Conservation (phyloP, 75 land plant species). For the Selaginella tamariscina region DNA sequence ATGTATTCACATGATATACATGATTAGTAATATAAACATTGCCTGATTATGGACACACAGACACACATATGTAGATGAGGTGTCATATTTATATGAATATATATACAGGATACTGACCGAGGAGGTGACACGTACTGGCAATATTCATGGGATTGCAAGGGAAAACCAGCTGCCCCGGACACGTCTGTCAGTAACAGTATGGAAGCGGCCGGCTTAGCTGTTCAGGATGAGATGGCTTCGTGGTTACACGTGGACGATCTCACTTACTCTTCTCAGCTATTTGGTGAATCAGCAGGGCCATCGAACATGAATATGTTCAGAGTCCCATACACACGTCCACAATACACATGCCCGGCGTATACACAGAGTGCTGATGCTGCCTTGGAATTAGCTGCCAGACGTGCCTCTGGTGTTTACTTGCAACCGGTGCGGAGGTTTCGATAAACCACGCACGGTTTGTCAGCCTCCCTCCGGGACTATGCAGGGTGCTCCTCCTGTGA, state of each 20-base stretch:
- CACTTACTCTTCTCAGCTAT: background rate
- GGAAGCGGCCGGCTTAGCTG: background rate
- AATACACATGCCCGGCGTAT: background rate
- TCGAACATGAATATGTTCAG: background rate
- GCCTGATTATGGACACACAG: no score
- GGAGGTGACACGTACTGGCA: background rate
- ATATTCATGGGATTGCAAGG: background rate
- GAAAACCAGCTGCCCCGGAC: background rate
- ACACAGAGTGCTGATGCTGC: background rate
- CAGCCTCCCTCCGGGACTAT: background rate
- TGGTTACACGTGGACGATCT: background rate
- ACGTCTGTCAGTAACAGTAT: background rate
- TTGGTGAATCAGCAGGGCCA: background rate
- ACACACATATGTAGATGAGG: no score
- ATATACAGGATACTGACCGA: background rate
- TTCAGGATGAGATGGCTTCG: background rate
- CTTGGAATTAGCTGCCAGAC: background rate
- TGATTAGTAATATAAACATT: no score
- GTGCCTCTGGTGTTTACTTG: background rate
- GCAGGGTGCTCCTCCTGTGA: background rate
- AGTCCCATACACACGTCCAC: background rate
- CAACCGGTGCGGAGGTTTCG: background rate
- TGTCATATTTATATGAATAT: no score
- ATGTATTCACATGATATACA: no score
- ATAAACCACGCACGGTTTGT: background rate